Percentiles rank a stretch among this genome's conserved stretches.
phyloP scores from a whole-genome alignment of 2,329 filamentous ascomycete species.

The Aspergillus sp. region DNA sequence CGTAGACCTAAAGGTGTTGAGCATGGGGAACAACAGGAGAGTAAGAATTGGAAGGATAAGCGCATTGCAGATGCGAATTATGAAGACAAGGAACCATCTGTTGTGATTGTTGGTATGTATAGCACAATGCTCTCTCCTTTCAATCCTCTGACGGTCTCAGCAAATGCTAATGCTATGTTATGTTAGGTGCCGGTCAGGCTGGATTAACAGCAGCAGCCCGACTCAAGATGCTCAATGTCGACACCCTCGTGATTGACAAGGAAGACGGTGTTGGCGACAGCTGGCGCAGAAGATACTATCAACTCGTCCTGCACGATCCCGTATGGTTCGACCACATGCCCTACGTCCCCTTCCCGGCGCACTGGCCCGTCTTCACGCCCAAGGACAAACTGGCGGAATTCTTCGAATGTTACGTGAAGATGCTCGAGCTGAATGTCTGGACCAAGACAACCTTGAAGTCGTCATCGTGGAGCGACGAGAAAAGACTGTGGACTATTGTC shows the following conservation, averaged over 20 bases:
- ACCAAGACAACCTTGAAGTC: slow-evolving; percentile 43
- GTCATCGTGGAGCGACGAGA: slow-evolving; percentile 44
- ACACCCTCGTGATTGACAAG: slow-evolving; percentile 51
- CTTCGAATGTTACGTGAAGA: slow-evolving; percentile 56
- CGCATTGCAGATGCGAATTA: slow-evolving; percentile 44
- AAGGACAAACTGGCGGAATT: slow-evolving; percentile 65
- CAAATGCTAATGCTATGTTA: too few relatives aligned
- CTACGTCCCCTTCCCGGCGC: slow-evolving; percentile 55
- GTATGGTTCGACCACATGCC: slow-evolving; percentile 52
- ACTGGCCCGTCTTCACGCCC: slow-evolving; percentile 62
- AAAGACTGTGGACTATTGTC: slow-evolving; percentile 48
- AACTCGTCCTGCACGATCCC: slow-evolving; percentile 61
- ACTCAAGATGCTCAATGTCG: slow-evolving; percentile 51
- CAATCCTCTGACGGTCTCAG: too few relatives aligned
- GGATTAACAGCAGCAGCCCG: slow-evolving; percentile 52
- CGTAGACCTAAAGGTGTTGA: slow-evolving; percentile 49
- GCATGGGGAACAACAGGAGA: slow-evolving; percentile 45
- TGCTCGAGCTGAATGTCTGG: slow-evolving; percentile 64
- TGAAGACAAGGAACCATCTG: slow-evolving; percentile 46
- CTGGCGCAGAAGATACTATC: slow-evolving; percentile 56
- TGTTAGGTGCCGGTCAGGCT: slow-evolving; percentile 50
- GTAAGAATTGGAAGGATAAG: slow-evolving; percentile 55
- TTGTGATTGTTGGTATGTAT: slow-evolving; percentile 53
- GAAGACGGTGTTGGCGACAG: slow-evolving; percentile 55
- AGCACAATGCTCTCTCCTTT: background rate